Evolutionary conservation across 164 flowering plant genomes (phyloP).

Genomic region (Vitis amurensis): DNA sequence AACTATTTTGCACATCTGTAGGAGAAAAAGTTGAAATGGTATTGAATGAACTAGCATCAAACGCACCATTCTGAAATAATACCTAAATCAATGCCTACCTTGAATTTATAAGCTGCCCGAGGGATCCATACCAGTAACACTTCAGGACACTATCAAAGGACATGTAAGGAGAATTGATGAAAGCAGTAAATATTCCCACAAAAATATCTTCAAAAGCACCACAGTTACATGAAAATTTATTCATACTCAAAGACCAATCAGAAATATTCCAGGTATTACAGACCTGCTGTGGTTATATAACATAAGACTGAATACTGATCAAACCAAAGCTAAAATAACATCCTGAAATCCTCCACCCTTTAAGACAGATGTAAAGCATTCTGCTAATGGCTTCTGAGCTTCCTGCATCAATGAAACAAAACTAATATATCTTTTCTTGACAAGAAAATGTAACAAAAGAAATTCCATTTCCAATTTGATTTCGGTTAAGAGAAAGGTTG

Average conservation of each 20-base stretch:
- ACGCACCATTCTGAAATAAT: too few species aligned
- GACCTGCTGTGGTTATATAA: not conserved
- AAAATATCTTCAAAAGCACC: not conserved
- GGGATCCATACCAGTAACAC: not conserved
- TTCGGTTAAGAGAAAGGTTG: too few species aligned
- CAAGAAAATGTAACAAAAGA: not conserved
- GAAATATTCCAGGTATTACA: not conserved
- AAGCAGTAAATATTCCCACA: not conserved
- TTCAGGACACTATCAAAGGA: not conserved
- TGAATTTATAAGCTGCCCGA: too few species aligned
- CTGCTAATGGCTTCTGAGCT: not conserved
- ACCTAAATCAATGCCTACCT: too few species aligned
- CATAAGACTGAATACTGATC: not conserved
- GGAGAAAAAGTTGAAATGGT: too few species aligned
- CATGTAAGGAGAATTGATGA: not conserved
- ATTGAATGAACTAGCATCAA: too few species aligned
- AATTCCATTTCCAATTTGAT: too few species aligned
- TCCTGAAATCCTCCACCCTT: not conserved
- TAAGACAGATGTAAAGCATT: not conserved
- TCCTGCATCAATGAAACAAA: not conserved
- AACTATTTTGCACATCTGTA: too few species aligned
- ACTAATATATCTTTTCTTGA: not conserved
- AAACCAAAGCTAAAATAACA: not conserved
- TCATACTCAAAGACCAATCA: not conserved
- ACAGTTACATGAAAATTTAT: not conserved